A percentile compares a stretch with the other conserved stretches of the same genome.
These are phyloP conservation scores for Amphichorda felina DNA, from an alignment of 2,329 filamentous ascomycete genomes.

Conservation along the genomic window DNA sequence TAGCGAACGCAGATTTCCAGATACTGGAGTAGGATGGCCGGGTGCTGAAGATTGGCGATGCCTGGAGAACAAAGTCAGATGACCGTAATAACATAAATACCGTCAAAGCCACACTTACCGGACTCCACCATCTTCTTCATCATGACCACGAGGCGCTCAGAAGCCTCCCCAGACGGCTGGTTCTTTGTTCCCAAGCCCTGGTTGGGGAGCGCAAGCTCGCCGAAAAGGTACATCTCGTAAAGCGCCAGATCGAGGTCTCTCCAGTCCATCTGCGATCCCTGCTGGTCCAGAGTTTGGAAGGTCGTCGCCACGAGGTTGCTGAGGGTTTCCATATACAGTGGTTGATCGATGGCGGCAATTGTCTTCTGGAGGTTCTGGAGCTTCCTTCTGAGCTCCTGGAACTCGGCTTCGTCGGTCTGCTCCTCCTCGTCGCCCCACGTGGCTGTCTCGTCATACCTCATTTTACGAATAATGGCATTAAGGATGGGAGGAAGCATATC, in stretches of 20 bases:
- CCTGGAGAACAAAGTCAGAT: slow-evolving; percentile 31
- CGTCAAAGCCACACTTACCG: slow-evolving; percentile 53
- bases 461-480: slow-evolving; percentile 86
- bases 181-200: slow-evolving; percentile 80
- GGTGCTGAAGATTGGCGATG: slow-evolving; percentile 76
- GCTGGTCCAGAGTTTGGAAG: slow-evolving; percentile 67
- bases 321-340: slow-evolving; percentile 77
- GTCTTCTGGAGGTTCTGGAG: slow-evolving; percentile 87
- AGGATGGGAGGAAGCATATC: slow-evolving; percentile 78
- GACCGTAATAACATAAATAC: neutral
- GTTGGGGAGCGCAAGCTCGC: slow-evolving; percentile 82
- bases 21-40: slow-evolving; percentile 86
- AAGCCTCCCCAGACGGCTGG: slow-evolving; percentile 65
- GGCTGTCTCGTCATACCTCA: slow-evolving; percentile 93
- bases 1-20: slow-evolving; percentile 98
- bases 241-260: slow-evolving; percentile 87
- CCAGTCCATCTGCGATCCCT: slow-evolving; percentile 74
- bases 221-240: slow-evolving; percentile 92
- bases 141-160: slow-evolving; percentile 77
- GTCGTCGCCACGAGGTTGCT: slow-evolving; percentile 81
- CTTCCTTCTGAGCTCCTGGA: slow-evolving; percentile 84
- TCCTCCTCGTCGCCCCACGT: slow-evolving; percentile 91
- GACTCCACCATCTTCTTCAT: slow-evolving; percentile 94
- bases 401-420: slow-evolving; percentile 93
- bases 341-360: slow-evolving; percentile 79